These are phyloP conservation scores for Scorias spongiosa DNA, from an alignment of 2,329 filamentous ascomycete species.

Conservation along the genomic window DNA sequence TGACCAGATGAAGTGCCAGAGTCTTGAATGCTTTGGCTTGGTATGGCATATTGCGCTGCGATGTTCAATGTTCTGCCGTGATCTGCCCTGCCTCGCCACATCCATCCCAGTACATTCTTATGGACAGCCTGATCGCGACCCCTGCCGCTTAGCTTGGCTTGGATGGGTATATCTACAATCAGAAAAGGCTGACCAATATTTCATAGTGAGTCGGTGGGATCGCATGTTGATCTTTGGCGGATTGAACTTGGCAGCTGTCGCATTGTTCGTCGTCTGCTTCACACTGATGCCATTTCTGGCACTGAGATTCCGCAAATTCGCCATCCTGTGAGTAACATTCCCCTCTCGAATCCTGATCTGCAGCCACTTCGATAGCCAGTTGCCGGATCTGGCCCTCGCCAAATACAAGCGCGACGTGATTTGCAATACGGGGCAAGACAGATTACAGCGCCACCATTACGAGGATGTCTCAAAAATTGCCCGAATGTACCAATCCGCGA, in stretches of 20 bases:
- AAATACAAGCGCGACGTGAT: too few species aligned
- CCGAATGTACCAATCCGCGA: too few species aligned
- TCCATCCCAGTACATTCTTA: not conserved
- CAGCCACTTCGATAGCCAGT: not conserved
- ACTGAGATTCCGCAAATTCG: constrained; percentile 79
- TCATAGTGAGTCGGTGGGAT: constrained; percentile 90
- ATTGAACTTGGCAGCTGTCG: constrained; percentile 76
- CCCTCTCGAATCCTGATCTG: constrained; percentile 3
- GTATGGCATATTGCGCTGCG: too few species aligned
- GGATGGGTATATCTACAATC: not conserved
- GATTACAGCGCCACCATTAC: too few species aligned
- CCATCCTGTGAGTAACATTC: constrained; percentile 67
- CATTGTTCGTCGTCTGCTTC: constrained; percentile 89
- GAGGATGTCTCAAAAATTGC: too few species aligned
- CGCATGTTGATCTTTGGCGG: constrained; percentile 80
- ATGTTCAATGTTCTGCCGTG: too few species aligned
- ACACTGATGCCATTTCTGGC: constrained; percentile 73
- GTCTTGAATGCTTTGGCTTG: too few species aligned
- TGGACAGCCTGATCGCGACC: not conserved
- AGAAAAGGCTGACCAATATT: constrained; percentile 7
- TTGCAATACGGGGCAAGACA: too few species aligned
- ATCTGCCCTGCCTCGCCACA: too few species aligned
- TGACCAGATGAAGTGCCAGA: too few species aligned
- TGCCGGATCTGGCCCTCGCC: too few species aligned
- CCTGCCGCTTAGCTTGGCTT: not conserved